These are phyloP conservation scores for Dryas alaskensis DNA, from an alignment of 306 rosid species.

Conservation along the genomic window DNA sequence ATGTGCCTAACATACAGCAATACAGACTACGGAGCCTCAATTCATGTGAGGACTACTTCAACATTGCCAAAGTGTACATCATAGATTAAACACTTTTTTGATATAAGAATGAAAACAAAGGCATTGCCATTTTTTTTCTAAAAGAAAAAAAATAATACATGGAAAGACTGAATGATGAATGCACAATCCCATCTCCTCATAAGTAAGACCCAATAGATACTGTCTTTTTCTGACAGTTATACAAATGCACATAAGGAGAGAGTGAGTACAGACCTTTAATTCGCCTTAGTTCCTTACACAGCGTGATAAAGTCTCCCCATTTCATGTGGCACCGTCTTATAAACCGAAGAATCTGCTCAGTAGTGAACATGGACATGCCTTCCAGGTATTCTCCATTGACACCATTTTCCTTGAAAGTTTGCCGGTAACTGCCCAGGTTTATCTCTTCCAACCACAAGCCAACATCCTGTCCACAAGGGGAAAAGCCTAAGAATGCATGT, in stretches of 20 bases:
- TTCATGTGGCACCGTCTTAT: slow-evolving; percentile 98
- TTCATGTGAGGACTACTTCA: too few relatives aligned
- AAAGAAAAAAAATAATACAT: neutral
- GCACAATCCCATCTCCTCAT: neutral
- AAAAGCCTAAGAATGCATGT: slow-evolving; percentile 19
- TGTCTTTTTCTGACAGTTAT: neutral
- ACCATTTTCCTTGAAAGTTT: slow-evolving; percentile 87
- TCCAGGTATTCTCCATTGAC: slow-evolving; percentile 97
- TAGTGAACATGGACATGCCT: slow-evolving; percentile 99
- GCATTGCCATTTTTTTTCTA: neutral
- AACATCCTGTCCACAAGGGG: slow-evolving; percentile 69
- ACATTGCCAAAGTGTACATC: too few relatives aligned
- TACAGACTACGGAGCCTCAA: neutral
- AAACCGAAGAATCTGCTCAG: slow-evolving; percentile 97
- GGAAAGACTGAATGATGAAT: neutral
- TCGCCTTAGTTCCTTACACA: slow-evolving; percentile 96
- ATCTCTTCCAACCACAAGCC: slow-evolving; percentile 98
- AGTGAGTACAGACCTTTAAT: slow-evolving; percentile 67
- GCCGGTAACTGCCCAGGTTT: slow-evolving; percentile 87
- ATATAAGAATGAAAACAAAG: neutral
- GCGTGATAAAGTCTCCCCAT: slow-evolving; percentile 98
- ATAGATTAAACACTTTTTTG: neutral
- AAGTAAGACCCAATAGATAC: neutral
- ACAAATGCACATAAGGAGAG: slow-evolving; percentile 6
- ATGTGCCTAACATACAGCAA: neutral